Evolutionary conservation across 805 yeast genomes (phyloP).

Genomic region (Saccharomycopsis schoenii): DNA sequence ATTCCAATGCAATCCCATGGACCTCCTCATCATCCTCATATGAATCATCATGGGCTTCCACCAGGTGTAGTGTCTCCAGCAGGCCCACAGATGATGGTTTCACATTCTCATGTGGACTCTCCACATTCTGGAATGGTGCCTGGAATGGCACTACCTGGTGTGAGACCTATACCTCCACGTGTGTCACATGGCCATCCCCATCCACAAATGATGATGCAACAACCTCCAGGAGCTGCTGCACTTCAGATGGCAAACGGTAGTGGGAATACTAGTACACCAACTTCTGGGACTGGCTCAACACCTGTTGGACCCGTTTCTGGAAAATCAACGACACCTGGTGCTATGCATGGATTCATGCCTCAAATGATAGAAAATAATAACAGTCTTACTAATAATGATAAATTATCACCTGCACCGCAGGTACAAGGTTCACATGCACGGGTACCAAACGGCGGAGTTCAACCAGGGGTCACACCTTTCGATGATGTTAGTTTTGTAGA

Average conservation of each 20-base stretch:
- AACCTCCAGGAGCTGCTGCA: background rate
- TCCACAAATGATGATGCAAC: constrained; percentile 7
- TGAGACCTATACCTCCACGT: background rate
- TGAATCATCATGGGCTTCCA: background rate
- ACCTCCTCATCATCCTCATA: background rate
- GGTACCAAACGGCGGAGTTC: background rate
- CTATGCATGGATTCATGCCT: background rate
- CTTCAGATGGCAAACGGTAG: background rate
- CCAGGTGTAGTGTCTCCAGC: background rate
- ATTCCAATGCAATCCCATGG: background rate
- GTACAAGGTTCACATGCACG: background rate
- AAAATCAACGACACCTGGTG: background rate
- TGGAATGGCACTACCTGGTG: background rate
- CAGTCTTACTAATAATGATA: background rate
- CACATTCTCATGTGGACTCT: background rate
- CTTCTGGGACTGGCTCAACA: background rate
- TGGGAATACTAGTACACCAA: background rate
- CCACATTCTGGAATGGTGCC: background rate
- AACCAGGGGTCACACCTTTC: background rate
- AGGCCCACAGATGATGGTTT: background rate
- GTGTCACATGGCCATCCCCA: background rate
- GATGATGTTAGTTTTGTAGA: background rate
- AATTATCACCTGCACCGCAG: background rate
- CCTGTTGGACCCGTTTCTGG: background rate
- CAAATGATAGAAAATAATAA: background rate